Base-by-base conservation (phyloP, 2,329 filamentous ascomycete species). In the Neonectria sp. region DNA sequence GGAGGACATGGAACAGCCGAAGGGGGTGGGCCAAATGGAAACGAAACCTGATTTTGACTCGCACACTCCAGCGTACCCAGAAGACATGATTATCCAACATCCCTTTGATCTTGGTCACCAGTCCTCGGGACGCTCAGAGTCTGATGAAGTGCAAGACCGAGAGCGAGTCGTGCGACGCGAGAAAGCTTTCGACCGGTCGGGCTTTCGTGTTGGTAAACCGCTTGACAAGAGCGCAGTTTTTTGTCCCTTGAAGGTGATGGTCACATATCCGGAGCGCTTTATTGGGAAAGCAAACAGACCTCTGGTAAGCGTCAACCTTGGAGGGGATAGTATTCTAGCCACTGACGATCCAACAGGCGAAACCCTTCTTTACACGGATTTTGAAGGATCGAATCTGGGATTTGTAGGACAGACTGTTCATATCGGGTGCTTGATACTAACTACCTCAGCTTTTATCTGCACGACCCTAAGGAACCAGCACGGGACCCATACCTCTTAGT, bases 381-480 rank as follows among this genome's bases (percentile, higher is more conserved):
- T 84, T 92, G 70, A 88, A 87, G 73, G 80, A 83, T 2, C 86
- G 89, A 65, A 76, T 83, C 12, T 97, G 95, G 95, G 90, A 95
- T 69, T 82, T 97, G 93, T 96, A 84, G 86, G 91, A 60, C 40
- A 0, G 3, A 12, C 21, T 13, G 11, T 29, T 55, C 7, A 9
- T 2, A n/a, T 7, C 5, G 9, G 46, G 7, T 40, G 12, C 9
- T 52, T 40, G 6, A 51, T 24, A 9, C 68, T 76, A 58, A 76
- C 60, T 29, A 21, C 12, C 21, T 15, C 55, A 93, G 92, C 61
- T 94, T 91, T 79, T 95, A 93, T 77, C 76, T 94, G 40, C 85
- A 90, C 76, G 83, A 88, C 55, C 87, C 88, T 0, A 78, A 82
- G 3, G 71, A 82, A 8, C 80, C 82, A 15, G 78, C 83, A 33